phyloP scores from a whole-genome alignment of 2,329 filamentous ascomycete genomes.

The Xylaria sp. region DNA sequence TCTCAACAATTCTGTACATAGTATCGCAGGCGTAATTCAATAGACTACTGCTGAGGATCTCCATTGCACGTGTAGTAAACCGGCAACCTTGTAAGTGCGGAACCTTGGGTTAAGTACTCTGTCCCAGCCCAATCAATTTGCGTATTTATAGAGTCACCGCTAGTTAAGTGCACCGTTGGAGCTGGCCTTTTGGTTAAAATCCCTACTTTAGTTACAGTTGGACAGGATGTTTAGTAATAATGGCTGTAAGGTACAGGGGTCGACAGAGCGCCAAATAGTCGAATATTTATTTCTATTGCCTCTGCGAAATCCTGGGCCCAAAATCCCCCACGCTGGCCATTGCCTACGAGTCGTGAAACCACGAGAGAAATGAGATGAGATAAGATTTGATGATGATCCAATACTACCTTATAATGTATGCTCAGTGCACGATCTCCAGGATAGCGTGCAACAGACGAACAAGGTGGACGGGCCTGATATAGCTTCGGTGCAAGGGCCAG shows the following conservation, averaged over 20 bases:
- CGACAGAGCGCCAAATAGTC: constrained; percentile 11
- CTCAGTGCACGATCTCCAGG: not conserved
- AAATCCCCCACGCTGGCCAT: constrained; percentile 14
- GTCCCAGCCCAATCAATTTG: constrained; percentile 24
- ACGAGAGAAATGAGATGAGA: constrained; percentile 1
- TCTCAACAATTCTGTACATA: not conserved
- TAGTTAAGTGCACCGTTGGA: constrained; percentile 28
- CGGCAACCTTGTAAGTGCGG: constrained; percentile 7
- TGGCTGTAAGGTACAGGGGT: constrained; percentile 31
- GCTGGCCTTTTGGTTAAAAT: constrained; percentile 19
- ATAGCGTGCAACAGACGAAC: not conserved
- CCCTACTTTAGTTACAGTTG: not conserved
- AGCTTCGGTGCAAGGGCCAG: constrained; percentile 7
- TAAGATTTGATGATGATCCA: constrained; percentile 8
- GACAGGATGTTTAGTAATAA: not conserved
- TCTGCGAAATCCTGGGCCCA: constrained; percentile 8
- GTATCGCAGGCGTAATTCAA: too few relatives aligned
- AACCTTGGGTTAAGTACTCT: constrained; percentile 3
- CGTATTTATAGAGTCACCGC: constrained; percentile 31
- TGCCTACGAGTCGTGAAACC: constrained; percentile 16
- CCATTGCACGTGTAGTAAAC: constrained; percentile 1
- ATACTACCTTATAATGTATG: not conserved
- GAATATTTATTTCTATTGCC: not conserved
- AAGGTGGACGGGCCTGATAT: not conserved
- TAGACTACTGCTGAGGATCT: not conserved